Percentiles rank a stretch among this genome's conserved stretches.
Conservation (phyloP, 23 red algal species). For the Gracilaria caudata region DNA sequence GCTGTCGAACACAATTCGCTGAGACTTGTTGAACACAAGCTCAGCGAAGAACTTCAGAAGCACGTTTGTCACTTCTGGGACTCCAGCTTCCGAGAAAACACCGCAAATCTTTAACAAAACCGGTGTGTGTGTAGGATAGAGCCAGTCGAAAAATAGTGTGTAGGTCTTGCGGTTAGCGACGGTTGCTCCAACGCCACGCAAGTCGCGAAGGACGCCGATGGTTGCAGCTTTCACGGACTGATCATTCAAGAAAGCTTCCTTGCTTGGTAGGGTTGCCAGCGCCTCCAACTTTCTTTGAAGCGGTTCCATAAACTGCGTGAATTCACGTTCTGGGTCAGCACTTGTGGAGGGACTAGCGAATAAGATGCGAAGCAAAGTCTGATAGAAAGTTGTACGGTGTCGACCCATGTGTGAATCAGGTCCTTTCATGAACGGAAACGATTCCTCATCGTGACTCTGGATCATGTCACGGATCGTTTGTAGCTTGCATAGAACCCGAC, state of each 20-base stretch:
- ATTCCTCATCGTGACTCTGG: constrained; percentile 74
- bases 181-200: constrained; percentile 64
- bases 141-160: constrained; percentile 73
- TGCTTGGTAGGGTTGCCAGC: constrained; percentile 60
- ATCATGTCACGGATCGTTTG: constrained; percentile 78
- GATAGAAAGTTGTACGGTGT: constrained; percentile 81
- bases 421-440: constrained; percentile 88
- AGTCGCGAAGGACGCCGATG: constrained; percentile 80
- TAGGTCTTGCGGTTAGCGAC: constrained; percentile 66
- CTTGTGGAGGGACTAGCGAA: constrained; percentile 58
- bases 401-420: constrained; percentile 83
- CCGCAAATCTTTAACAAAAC: constrained; percentile 66
- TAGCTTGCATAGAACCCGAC: constrained; percentile 78
- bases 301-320: constrained; percentile 83
- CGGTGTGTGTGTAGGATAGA: constrained; percentile 72
- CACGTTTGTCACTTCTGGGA: constrained; percentile 52
- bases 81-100: constrained; percentile 81
- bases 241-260: constrained; percentile 69
- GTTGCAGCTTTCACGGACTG: constrained; percentile 51
- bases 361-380: constrained; percentile 70
- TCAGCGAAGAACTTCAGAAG: constrained; percentile 81
- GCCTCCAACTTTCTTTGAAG: constrained; percentile 45
- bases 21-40: constrained; percentile 77
- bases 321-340: constrained; percentile 73
- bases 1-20: constrained; percentile 81